Percentiles rank a stretch among this genome's conserved stretches.
phyloP scores from a whole-genome alignment of 768 basidiomycete genomes.

The Tylopilus vinaceipallidus region DNA sequence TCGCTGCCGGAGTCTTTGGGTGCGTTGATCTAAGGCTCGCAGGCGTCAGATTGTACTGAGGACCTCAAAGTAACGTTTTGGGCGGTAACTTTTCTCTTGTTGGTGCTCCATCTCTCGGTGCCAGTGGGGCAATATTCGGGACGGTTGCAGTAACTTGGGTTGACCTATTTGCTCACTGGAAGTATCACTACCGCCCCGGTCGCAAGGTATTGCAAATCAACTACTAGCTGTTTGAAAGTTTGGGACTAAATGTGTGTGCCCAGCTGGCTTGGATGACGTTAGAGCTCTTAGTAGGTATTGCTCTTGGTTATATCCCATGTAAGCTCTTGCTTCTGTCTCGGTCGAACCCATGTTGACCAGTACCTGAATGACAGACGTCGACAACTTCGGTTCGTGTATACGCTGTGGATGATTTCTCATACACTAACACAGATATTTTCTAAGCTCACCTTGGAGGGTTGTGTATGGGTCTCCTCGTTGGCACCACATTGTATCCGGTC shows the following conservation, averaged over 20 bases:
- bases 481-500: conserved; percentile 84
- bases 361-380: conserved; percentile 56
- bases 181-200: conserved; percentile 78
- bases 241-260: not conserved
- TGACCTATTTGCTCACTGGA: conserved; percentile 91
- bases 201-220: conserved; percentile 53
- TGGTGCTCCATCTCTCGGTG: conserved; percentile 86
- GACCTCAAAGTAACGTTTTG: conserved; percentile 61
- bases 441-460: conserved; percentile 86
- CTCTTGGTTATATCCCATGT: conserved; percentile 83
- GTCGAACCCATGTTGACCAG: conserved; percentile 11
- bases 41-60: conserved; percentile 2
- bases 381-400: conserved; percentile 73
- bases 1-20: conserved; percentile 93
- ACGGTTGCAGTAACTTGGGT: conserved; percentile 85
- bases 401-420: not conserved
- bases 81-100: conserved; percentile 93
- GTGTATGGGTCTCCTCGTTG: conserved; percentile 78
- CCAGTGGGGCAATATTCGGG: conserved; percentile 91
- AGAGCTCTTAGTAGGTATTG: conserved; percentile 85
- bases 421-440: not conserved
- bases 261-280: conserved; percentile 83
- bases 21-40: conserved; percentile 29
- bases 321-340: conserved; percentile 27
- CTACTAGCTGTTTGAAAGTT: not conserved